A percentile compares a stretch with the other conserved stretches of the same genome.
Evolutionary conservation across 2,329 filamentous ascomycete species (phyloP).

Genomic region (Ampelomyces quisqualis): DNA sequence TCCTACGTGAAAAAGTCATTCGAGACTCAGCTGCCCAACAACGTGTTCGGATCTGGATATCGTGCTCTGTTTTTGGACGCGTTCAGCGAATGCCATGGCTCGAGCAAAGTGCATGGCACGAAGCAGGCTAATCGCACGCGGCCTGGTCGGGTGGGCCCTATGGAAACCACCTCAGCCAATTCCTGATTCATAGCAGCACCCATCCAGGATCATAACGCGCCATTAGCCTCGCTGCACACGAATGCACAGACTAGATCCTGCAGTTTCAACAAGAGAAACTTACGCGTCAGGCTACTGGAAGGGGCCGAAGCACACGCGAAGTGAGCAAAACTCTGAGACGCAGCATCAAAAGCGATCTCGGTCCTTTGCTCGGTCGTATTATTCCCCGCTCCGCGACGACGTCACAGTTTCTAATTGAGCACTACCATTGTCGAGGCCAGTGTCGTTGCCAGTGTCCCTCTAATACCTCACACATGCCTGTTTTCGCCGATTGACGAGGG

Average conservation of each 20-base stretch:
- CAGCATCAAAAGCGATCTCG: not conserved
- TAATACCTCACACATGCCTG: constrained; percentile 24
- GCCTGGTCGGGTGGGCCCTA: constrained; percentile 16
- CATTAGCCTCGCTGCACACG: constrained; percentile 21
- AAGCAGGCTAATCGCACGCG: constrained; percentile 1
- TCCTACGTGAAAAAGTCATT: not conserved
- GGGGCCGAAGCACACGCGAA: constrained; percentile 5
- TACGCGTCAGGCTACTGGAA: constrained; percentile 15
- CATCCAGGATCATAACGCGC: constrained; percentile 24
- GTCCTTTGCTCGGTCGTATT: constrained; percentile 25
- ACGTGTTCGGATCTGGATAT: not conserved
- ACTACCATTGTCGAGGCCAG: constrained; percentile 16
- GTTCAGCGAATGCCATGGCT: constrained; percentile 9
- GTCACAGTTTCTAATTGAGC: too few species aligned
- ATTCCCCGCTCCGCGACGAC: constrained; percentile 42
- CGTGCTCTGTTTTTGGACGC: constrained; percentile 1
- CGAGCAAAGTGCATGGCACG: constrained; percentile 10
- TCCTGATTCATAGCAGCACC: constrained; percentile 14
- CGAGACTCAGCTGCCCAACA: not conserved
- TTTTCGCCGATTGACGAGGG: constrained; percentile 29
- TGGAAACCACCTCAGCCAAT: constrained; percentile 21
- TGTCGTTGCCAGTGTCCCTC: constrained; percentile 8
- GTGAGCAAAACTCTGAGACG: too few species aligned
- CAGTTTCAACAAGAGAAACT: constrained; percentile 29
- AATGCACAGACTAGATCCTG: constrained; percentile 3